Evolutionary conservation across 192 early-diverging fungal species (phyloP).

Genomic region (Coemansia sp.): DNA sequence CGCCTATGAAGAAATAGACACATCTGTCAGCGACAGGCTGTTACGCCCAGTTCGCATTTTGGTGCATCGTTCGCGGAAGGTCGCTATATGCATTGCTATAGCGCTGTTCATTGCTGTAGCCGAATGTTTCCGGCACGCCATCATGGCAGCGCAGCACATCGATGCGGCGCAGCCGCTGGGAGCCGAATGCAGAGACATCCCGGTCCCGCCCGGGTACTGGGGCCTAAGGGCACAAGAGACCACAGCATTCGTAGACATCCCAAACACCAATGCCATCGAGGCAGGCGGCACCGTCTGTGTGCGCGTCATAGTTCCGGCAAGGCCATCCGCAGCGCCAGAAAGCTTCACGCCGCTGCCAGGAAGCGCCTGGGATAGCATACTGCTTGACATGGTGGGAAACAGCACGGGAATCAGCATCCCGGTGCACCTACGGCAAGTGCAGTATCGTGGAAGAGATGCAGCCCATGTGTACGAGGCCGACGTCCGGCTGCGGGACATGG

Average conservation of each 20-base stretch:
- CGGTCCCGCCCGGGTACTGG: constrained; percentile 13
- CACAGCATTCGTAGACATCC: constrained; percentile 16
- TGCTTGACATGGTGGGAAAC: constrained; percentile 20
- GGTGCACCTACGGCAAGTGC: background rate
- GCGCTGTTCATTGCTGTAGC: background rate
- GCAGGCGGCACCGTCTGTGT: constrained; percentile 39
- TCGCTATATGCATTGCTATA: background rate
- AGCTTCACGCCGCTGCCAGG: constrained; percentile 17
- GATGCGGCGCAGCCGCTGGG: background rate
- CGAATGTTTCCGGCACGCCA: background rate
- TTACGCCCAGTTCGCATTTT: too few species aligned
- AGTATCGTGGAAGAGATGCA: constrained; percentile 15
- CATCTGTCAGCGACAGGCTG: background rate
- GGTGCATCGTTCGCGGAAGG: background rate
- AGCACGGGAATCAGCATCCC: constrained; percentile 15
- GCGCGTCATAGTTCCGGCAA: constrained; percentile 41
- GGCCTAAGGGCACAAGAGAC: background rate
- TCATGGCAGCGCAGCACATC: too few species aligned
- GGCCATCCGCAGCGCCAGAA: background rate
- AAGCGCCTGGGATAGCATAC: constrained; percentile 32
- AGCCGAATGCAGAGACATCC: constrained; percentile 12
- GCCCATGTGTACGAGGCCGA: constrained; percentile 53
- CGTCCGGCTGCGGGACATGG: constrained; percentile 31
- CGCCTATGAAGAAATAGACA: background rate
- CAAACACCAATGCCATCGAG: background rate